Conservation (phyloP, 1,284 basidiomycete genomes). For the Veloboletus limbatus region DNA sequence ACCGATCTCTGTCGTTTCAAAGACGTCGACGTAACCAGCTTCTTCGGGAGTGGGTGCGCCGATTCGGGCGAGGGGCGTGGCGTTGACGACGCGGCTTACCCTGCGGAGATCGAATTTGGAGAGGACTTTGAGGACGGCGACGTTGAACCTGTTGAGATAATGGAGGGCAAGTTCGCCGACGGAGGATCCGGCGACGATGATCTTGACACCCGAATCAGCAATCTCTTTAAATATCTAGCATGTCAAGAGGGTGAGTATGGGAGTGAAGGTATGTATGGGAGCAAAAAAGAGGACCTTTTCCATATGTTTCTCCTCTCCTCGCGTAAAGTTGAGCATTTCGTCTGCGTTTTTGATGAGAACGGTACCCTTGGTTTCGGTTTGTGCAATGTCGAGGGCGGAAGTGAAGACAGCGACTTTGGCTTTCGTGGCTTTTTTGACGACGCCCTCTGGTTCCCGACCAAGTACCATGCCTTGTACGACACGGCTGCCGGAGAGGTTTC, state of each 20-base stretch:
- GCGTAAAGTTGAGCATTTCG: slow-evolving; percentile 95
- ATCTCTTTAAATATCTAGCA: slow-evolving; percentile 95
- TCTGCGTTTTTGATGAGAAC: slow-evolving; percentile 95
- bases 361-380: slow-evolving; percentile 99
- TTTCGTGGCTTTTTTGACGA: slow-evolving; percentile 77
- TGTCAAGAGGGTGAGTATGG: neutral
- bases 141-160: slow-evolving; percentile 92
- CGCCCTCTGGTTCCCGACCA: slow-evolving; percentile 90
- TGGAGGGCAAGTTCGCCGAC: slow-evolving; percentile 97
- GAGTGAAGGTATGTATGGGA: no score
- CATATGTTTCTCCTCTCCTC: slow-evolving; percentile 93
- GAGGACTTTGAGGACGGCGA: slow-evolving; percentile 95
- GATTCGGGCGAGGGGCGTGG: slow-evolving; percentile 92
- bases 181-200: slow-evolving; percentile 90
- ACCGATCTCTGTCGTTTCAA: slow-evolving; percentile 95
- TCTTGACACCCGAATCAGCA: slow-evolving; percentile 91
- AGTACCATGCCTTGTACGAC: slow-evolving; percentile 99
- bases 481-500: slow-evolving; percentile 76
- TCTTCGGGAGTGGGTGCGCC: slow-evolving; percentile 97
- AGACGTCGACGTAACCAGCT: slow-evolving; percentile 90
- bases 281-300: slow-evolving; percentile 78
- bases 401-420: slow-evolving; percentile 96
- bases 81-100: slow-evolving; percentile 92
- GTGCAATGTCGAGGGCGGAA: slow-evolving; percentile 87
- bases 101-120: slow-evolving; percentile 98